Percentiles rank a stretch among this genome's conserved stretches.
phyloP scores from a whole-genome alignment of 306 rosid species.

The Inga laurina region DNA sequence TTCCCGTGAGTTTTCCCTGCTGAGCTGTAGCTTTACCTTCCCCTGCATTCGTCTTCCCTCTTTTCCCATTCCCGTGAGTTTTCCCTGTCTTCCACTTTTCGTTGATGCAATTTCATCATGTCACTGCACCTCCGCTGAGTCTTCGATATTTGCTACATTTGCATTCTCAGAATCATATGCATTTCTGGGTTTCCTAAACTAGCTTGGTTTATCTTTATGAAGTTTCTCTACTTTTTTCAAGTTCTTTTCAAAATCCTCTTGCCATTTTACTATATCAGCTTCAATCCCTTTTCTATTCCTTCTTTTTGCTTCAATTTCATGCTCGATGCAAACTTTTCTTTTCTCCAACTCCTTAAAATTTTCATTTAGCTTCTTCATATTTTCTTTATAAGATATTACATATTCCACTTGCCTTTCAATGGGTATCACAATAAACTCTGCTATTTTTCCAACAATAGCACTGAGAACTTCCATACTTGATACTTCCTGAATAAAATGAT shows the following conservation, averaged over 20 bases:
- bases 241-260: background rate
- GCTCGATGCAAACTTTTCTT: background rate
- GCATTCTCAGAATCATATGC: constrained; percentile 34
- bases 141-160: too few species aligned
- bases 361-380: background rate
- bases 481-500: background rate
- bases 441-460: background rate
- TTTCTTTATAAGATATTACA: background rate
- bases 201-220: constrained; percentile 4
- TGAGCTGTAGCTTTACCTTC: too few species aligned
- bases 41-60: too few species aligned
- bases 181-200: constrained; percentile 31
- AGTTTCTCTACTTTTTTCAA: background rate
- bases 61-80: too few species aligned
- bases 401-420: too few species aligned
- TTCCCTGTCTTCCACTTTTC: too few species aligned
- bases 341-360: too few species aligned
- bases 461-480: background rate
- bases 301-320: background rate
- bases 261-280: constrained; percentile 4
- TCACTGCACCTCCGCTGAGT: too few species aligned
- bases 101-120: too few species aligned
- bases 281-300: background rate
- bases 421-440: background rate
- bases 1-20: too few species aligned